A percentile compares a stretch with the other conserved stretches of the same genome.
Evolutionary conservation across 768 basidiomycete species (phyloP).

Genomic region (Gelatoporia subvermispora): DNA sequence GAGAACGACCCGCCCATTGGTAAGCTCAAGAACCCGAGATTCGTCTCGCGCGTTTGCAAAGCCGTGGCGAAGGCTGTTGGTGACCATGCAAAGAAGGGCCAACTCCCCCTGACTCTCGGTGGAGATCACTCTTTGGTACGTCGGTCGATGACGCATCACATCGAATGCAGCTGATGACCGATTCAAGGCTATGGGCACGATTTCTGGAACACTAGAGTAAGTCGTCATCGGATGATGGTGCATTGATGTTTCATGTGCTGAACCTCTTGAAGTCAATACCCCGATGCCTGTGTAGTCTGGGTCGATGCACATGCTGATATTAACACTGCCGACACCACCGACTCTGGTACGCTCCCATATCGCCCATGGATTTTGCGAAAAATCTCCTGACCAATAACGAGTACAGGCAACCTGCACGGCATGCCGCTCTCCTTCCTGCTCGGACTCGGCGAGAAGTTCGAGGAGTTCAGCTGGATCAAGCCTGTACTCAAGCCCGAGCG

Average conservation of each 20-base stretch:
- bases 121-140: conserved; percentile 92
- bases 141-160: conserved; percentile 14
- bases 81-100: conserved; percentile 68
- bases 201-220: conserved; percentile 81
- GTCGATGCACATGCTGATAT: conserved; percentile 97
- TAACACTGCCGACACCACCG: conserved; percentile 83
- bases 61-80: conserved; percentile 77
- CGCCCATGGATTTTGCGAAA: not conserved
- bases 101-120: conserved; percentile 85
- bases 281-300: conserved; percentile 89
- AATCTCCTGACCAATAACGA: not conserved
- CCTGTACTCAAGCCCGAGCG: conserved; percentile 64
- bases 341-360: conserved; percentile 44
- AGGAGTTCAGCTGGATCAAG: conserved; percentile 55
- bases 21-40: conserved; percentile 82
- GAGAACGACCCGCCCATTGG: conserved; percentile 77
- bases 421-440: conserved; percentile 96
- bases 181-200: conserved; percentile 82
- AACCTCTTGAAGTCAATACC: conserved; percentile 47
- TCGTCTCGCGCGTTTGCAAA: conserved; percentile 80
- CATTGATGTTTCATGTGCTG: conserved; percentile 1
- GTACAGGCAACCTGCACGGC: conserved; percentile 88
- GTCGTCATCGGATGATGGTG: conserved; percentile 11
- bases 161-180: conserved; percentile 12
- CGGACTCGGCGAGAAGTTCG: conserved; percentile 34